These are phyloP conservation scores for Citrus sp. DNA, from an alignment of 345 rosid species.

Conservation along the genomic window DNA sequence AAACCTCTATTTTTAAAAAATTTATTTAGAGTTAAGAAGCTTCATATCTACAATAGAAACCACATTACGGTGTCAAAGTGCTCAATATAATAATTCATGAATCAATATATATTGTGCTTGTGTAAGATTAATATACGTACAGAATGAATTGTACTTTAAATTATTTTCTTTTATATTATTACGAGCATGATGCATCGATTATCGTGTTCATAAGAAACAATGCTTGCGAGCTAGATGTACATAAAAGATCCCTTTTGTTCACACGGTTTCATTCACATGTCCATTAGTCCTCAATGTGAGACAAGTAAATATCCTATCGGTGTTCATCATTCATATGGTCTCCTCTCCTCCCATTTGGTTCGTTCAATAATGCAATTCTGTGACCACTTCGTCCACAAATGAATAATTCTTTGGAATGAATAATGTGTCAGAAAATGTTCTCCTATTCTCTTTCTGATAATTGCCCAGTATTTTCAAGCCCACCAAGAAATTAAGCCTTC, in stretches of 20 bases:
- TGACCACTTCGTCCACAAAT: background rate
- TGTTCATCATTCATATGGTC: no score
- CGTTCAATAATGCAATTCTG: background rate
- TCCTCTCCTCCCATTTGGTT: background rate
- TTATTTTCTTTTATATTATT: background rate
- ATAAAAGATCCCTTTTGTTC: background rate
- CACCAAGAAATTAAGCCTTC: background rate
- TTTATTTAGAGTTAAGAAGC: background rate
- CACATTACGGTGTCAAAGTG: background rate
- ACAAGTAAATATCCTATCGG: background rate
- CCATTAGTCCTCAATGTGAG: background rate
- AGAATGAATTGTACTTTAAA: background rate
- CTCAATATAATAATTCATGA: background rate
- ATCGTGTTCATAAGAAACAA: background rate
- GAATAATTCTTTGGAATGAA: background rate
- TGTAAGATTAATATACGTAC: background rate
- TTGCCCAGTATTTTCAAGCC: background rate
- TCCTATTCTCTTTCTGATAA: conserved; percentile 1
- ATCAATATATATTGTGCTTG: background rate
- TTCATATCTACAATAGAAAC: background rate
- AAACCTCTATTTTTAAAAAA: background rate
- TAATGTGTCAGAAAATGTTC: background rate
- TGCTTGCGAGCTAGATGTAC: background rate
- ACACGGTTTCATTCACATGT: background rate
- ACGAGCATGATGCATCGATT: background rate